phyloP scores from a whole-genome alignment of 2,329 filamentous ascomycete genomes.

The Huntiella decipiens region DNA sequence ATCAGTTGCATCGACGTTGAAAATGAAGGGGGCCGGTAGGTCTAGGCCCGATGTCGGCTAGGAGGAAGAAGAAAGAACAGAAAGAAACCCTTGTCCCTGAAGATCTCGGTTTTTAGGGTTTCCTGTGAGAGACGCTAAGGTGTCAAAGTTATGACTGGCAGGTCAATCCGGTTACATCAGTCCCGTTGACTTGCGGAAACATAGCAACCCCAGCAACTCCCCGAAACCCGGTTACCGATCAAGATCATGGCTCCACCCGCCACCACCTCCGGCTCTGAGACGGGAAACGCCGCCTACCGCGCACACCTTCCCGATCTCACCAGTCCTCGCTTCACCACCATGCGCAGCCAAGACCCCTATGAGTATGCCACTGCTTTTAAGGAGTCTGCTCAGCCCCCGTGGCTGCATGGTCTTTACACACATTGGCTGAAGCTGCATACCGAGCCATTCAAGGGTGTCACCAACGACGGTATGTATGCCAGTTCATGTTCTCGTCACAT shows the following conservation, averaged over 20 bases:
- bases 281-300: conserved; percentile 10
- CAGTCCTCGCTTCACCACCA: conserved; percentile 40
- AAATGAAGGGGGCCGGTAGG: no score
- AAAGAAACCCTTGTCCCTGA: no score
- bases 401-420: conserved; percentile 42
- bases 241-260: not conserved
- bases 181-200: no score
- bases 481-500: conserved; percentile 3
- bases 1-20: no score
- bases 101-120: no score
- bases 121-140: no score
- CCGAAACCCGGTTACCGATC: no score
- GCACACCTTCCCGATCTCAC: conserved; percentile 36
- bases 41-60: no score
- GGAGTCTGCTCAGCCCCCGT: conserved; percentile 39
- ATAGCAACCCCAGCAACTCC: no score
- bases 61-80: no score
- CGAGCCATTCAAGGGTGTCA: conserved; percentile 54
- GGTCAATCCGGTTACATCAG: no score
- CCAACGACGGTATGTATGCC: conserved; percentile 36
- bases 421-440: conserved; percentile 39
- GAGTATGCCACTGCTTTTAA: conserved; percentile 44
- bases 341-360: conserved; percentile 42
- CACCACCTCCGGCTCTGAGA: not conserved
- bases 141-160: no score